phyloP scores from a whole-genome alignment of 169 alveolate genomes.

The Fabrea salina region DNA sequence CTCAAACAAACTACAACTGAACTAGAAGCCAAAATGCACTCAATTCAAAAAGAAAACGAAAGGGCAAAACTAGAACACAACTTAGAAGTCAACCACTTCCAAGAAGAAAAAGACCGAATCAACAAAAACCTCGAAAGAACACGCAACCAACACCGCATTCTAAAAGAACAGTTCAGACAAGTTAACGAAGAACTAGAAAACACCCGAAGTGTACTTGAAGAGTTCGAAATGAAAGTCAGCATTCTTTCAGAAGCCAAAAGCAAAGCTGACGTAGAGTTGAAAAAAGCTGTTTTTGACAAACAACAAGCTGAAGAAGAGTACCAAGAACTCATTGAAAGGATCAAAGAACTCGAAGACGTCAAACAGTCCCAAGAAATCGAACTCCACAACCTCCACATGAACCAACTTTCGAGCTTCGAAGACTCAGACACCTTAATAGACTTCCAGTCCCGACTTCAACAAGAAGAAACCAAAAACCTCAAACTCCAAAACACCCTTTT shows the following conservation, averaged over 20 bases:
- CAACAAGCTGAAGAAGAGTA: neutral
- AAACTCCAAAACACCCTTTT: neutral
- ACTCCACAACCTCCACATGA: neutral
- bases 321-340: neutral
- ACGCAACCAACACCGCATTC: neutral
- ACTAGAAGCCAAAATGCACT: neutral
- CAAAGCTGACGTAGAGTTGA: neutral
- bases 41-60: neutral
- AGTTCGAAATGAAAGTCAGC: neutral
- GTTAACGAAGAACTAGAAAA: neutral
- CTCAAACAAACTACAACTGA: neutral
- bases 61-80: neutral
- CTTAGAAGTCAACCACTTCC: neutral
- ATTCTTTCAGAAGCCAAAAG: neutral
- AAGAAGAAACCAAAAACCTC: neutral
- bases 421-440: neutral
- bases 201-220: neutral
- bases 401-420: neutral
- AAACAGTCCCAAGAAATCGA: neutral
- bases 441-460: neutral
- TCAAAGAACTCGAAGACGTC: neutral
- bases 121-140: neutral
- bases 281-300: neutral
- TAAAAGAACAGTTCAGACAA: neutral
- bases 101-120: neutral